These are phyloP conservation scores for Podaxis sp. DNA, from an alignment of 768 basidiomycete genomes.

Conservation along the genomic window DNA sequence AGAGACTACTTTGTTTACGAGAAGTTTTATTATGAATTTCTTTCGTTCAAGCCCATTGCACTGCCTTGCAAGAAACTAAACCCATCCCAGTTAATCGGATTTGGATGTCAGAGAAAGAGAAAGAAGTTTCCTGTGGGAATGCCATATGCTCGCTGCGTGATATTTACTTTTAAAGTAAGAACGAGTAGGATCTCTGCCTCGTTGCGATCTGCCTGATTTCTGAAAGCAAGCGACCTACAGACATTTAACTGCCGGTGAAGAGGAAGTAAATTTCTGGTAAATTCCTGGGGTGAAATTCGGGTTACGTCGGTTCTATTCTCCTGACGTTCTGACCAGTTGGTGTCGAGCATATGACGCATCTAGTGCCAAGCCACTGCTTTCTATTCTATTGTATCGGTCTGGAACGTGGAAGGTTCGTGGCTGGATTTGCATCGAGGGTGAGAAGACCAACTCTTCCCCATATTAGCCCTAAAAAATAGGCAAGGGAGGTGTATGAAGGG, in stretches of 20 bases:
- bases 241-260: neutral
- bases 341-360: too few relatives aligned
- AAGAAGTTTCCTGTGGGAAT: neutral
- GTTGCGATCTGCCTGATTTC: neutral
- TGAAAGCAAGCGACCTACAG: too few relatives aligned
- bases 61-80: constrained; percentile 7
- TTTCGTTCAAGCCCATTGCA: constrained; percentile 3
- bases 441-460: too few relatives aligned
- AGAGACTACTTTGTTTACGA: neutral
- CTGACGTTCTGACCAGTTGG: too few relatives aligned
- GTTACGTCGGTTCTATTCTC: too few relatives aligned
- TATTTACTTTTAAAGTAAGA: too few relatives aligned
- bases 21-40: neutral
- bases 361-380: too few relatives aligned
- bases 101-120: neutral
- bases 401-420: too few relatives aligned
- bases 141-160: neutral
- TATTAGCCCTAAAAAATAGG: too few relatives aligned
- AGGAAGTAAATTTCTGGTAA: neutral
- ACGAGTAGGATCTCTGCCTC: neutral
- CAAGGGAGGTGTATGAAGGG: neutral
- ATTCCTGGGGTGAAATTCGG: too few relatives aligned
- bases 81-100: neutral
- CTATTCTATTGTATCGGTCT: too few relatives aligned
- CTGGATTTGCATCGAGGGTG: too few relatives aligned